These are phyloP conservation scores for Pythium sukuiense DNA, from an alignment of 352 stramenopile genomes.

Conservation along the genomic window DNA sequence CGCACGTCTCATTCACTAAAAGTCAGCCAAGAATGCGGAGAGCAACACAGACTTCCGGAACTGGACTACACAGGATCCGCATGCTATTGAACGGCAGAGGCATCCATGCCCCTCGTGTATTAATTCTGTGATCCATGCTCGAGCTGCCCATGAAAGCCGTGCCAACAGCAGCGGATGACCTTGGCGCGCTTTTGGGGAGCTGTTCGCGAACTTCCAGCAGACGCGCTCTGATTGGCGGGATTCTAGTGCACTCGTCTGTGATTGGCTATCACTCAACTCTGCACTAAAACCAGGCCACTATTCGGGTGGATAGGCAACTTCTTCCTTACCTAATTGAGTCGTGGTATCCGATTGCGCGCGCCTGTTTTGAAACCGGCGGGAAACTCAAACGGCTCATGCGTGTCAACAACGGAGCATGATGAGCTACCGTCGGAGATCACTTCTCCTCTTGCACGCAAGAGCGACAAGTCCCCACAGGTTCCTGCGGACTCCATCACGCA, in stretches of 20 bases:
- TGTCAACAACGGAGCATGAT: background rate
- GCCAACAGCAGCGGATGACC: background rate
- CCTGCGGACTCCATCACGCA: no score
- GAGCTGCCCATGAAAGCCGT: background rate
- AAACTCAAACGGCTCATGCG: conserved; percentile 10
- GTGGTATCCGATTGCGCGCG: background rate
- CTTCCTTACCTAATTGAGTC: background rate
- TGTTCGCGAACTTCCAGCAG: conserved; percentile 9
- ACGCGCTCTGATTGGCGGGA: conserved; percentile 39
- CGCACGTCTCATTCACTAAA: no score
- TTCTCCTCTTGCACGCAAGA: conserved; percentile 28
- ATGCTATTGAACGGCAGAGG: background rate
- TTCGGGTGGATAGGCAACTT: conserved; percentile 9
- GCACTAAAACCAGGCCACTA: conserved; percentile 3
- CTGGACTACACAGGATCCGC: background rate
- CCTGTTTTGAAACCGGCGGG: conserved; percentile 21
- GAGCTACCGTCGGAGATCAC: background rate
- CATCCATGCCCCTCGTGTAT: background rate
- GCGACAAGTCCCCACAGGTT: conserved; percentile 10
- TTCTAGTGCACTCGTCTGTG: conserved; percentile 14
- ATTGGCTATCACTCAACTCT: conserved; percentile 31
- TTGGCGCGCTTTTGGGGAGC: conserved; percentile 5
- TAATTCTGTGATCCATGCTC: background rate
- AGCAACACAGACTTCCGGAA: no score
- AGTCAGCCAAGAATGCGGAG: no score